Evolutionary conservation across 352 stramenopile species (phyloP), one percentile per base, ranked within the genome.

Genomic region (Phytophthora nicotianae): DNA sequence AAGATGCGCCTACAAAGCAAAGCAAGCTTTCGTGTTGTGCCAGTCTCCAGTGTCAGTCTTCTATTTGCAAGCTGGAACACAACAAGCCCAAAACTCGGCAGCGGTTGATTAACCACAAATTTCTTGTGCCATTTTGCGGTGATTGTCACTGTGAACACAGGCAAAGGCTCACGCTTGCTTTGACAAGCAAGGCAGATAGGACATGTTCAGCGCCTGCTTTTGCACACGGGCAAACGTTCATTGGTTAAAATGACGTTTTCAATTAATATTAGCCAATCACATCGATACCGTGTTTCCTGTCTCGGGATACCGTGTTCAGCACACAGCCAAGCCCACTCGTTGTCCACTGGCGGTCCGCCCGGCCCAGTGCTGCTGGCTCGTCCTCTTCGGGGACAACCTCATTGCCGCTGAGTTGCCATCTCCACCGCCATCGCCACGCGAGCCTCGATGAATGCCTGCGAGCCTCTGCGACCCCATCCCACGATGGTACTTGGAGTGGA

Each of bases 401-500:
- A 38, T 38, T 38, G 32, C 29, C 29, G 29, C 29, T 13, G 29
- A 35, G 29, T 35, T 38, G 32, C 32, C 32, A 16, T 33, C 27
- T 4, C 24, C 27, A 33, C 27, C 1, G 27, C 27, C 11, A 38
- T 9, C 11, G 32, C 10, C 32, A 38, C 32, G 11, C 32, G 13
- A 38, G 5, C 32, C 10, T 38, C n/a, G 11, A 38, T 38, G 32
- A 38, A 38, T 16, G 32, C 32, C 32, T 38, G 10, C 13, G 32
- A 38, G 32, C 5, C 32, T n/a, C 32, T 16, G 32, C 29, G 9
- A 9, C 42, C 48, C 58, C 58, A 66, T 66, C 50, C 50, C 58
- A 51, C 58, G 50, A 61, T 66, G 56, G 19, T 19, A 0, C 4
- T 7, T 35, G 42, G 54, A 49, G 19, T 62, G 57, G 50, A 66